A percentile compares a stretch with the other conserved stretches of the same genome.
These are phyloP conservation scores for Aspergillus thermomutatus DNA, from an alignment of 2,329 filamentous ascomycete species.

Conservation along the genomic window DNA sequence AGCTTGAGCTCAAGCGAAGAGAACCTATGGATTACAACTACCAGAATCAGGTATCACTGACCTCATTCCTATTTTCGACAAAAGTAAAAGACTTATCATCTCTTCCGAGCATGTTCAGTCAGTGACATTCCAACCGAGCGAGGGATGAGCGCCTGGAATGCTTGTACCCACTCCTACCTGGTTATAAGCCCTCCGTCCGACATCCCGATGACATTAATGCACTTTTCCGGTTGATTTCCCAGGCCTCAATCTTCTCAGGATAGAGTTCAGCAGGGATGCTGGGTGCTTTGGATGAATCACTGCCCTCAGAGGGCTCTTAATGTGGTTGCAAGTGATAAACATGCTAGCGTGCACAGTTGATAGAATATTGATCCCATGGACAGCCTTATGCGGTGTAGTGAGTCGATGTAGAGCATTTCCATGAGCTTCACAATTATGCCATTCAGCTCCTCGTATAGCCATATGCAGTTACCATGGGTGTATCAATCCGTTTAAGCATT, in stretches of 20 bases:
- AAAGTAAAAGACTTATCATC: background rate
- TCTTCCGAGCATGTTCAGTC: background rate
- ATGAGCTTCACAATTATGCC: no score
- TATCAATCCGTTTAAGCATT: no score
- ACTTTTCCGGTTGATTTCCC: background rate
- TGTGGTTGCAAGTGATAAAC: no score
- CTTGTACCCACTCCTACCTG: background rate
- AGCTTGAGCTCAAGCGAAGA: background rate
- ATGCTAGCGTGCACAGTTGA: no score
- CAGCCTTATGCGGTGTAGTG: no score
- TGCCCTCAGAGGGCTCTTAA: no score
- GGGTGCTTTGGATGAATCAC: no score
- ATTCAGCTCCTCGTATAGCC: no score
- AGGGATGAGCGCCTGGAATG: background rate
- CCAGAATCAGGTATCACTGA: background rate
- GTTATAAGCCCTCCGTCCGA: background rate
- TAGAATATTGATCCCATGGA: no score
- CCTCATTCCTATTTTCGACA: background rate
- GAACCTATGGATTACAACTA: background rate
- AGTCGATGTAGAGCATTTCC: no score
- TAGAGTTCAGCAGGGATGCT: no score
- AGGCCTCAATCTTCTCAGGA: background rate
- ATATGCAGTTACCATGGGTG: no score
- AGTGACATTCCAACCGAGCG: background rate
- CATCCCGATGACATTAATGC: background rate